Evolutionary conservation across 331 rosid genomes (phyloP), one percentile per base, ranked within the genome.

Genomic region (Telfairia occidentalis): DNA sequence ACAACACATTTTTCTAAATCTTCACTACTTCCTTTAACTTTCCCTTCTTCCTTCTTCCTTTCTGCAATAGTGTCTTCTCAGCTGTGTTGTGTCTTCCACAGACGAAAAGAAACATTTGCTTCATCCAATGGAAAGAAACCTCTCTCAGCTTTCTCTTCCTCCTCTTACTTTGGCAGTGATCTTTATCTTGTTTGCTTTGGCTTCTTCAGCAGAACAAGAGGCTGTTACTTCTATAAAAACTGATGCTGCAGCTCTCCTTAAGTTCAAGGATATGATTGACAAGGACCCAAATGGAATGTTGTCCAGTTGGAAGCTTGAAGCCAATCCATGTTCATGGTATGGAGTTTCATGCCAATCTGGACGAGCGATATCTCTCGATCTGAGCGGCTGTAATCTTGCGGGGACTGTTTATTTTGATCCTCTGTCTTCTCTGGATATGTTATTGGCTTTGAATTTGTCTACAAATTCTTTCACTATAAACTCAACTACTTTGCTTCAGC

Each of bases 401-500:
- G 98, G 90, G 21, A 78, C 73, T 29, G 72, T 90, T 60, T 83
- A 90, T 73, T 83, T 94, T 40, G 89, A 85, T 26, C 86, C 92
- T 73, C n/a, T 94, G 38, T 72, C 89, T 75, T 83, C 96, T 67
- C 70, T 94, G 46, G 86, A 88, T 35, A 86, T 82, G 98, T 79
- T 94, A 42, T 77, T 92, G 55, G 79, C 85, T 79, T 81, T 94
- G 46, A 94, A 87, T 50, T 55, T 94, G 59, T 75, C 90, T 53
- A 54, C 85, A 21, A 91, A 94, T 81, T 78, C 83, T 1, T 83
- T 91, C 82, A 72, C 80, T 81, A 82, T 94, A 82, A 94, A 90
- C 84, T 86, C 97, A 12, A 86, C 97, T 73, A 85, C 92, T 75
- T 59, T 94, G 87, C 92, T 87, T 85, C 88, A 78, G 73, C 96